Evolutionary conservation across 148 eudicot genomes (phyloP).

Genomic region (Diospyros lotus): DNA sequence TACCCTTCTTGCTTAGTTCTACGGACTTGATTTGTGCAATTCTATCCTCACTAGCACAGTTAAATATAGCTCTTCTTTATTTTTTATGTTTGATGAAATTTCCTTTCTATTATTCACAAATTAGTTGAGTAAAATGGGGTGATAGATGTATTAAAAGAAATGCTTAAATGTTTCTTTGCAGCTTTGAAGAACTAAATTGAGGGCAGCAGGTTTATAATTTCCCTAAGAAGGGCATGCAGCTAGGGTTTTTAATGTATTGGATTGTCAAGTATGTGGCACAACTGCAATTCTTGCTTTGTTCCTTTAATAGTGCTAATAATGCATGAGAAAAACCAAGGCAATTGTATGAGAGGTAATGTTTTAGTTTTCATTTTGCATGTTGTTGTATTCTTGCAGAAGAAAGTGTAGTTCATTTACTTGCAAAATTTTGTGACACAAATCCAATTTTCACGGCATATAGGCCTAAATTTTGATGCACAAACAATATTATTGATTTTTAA

Average conservation of each 20-base stretch:
- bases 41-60: background rate
- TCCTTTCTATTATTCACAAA: background rate
- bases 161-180: slow-evolving; percentile 4
- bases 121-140: background rate
- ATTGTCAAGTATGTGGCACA: slow-evolving; percentile 9
- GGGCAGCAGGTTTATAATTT: slow-evolving; percentile 2
- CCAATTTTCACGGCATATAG: background rate
- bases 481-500: background rate
- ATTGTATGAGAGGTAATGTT: background rate
- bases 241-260: slow-evolving; percentile 1
- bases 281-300: background rate
- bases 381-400: background rate
- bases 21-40: background rate
- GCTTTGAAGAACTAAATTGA: slow-evolving; percentile 11
- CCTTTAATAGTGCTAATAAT: background rate
- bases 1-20: background rate
- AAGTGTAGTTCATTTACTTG: background rate
- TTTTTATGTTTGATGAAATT: background rate
- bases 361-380: background rate
- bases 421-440: background rate
- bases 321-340: background rate
- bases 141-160: background rate
- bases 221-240: background rate
- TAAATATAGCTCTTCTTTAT: background rate
- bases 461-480: background rate